These are phyloP conservation scores for Phialophora macrospora DNA, from an alignment of 2,329 filamentous ascomycete genomes.

Conservation along the genomic window DNA sequence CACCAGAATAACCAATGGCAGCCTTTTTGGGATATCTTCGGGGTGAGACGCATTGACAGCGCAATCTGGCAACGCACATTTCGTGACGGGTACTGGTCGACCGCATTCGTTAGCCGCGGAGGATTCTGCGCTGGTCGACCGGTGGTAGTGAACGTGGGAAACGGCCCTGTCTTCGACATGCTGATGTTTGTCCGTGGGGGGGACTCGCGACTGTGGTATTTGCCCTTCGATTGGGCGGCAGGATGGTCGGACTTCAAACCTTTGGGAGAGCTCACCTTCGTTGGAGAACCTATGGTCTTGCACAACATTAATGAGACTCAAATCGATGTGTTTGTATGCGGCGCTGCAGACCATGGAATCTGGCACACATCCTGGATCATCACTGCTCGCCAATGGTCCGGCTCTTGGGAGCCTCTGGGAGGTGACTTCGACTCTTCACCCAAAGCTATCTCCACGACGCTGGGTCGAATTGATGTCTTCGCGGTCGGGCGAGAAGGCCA, in stretches of 20 bases:
- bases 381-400: not conserved
- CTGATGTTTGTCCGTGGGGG: not conserved
- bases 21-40: not conserved
- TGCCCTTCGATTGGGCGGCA: not conserved
- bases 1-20: not conserved
- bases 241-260: not conserved
- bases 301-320: not conserved
- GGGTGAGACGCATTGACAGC: not conserved
- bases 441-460: not conserved
- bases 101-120: not conserved
- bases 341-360: not conserved
- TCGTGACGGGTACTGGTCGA: not conserved
- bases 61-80: not conserved
- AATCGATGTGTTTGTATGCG: conserved; percentile 1
- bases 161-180: not conserved
- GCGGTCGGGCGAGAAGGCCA: not conserved
- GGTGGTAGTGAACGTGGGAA: not conserved
- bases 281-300: not conserved
- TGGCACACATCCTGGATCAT: not conserved
- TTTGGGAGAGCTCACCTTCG: not conserved
- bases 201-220: not conserved
- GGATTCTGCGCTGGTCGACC: not conserved
- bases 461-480: not conserved
- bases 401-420: not conserved
- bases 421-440: conserved; percentile 3